Conservation (phyloP, 2,329 filamentous ascomycete genomes). For the Pestalotiopsis sp. region DNA sequence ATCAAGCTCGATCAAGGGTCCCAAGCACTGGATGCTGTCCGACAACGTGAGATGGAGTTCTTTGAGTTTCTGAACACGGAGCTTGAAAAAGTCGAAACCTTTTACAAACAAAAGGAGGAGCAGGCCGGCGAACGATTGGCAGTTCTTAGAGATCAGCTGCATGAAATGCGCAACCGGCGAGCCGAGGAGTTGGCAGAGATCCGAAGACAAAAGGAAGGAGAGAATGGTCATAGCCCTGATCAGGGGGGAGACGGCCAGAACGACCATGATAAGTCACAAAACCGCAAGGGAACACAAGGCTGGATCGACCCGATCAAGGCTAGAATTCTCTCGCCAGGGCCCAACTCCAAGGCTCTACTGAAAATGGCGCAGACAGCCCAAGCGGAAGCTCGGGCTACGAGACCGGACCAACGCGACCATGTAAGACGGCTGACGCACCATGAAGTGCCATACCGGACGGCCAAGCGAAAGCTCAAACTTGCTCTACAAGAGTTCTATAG, state of each 20-base stretch:
- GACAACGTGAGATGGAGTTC: slow-evolving; percentile 80
- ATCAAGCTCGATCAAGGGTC: slow-evolving; percentile 45
- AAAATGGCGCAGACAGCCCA: slow-evolving; percentile 55
- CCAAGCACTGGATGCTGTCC: slow-evolving; percentile 55
- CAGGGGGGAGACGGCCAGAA: slow-evolving; percentile 3
- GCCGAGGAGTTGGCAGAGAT: slow-evolving; percentile 67
- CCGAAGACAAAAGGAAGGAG: slow-evolving; percentile 37
- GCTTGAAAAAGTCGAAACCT: slow-evolving; percentile 87
- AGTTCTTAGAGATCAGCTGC: slow-evolving; percentile 79
- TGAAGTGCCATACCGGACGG: slow-evolving; percentile 80
- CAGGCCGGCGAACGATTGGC: slow-evolving; percentile 76
- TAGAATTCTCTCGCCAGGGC: slow-evolving; percentile 57
- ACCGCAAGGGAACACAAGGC: slow-evolving; percentile 26
- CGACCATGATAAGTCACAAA: slow-evolving; percentile 18
- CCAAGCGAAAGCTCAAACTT: slow-evolving; percentile 88
- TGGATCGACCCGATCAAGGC: slow-evolving; percentile 59
- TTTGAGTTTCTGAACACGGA: slow-evolving; percentile 83
- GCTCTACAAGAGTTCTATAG: slow-evolving; percentile 94
- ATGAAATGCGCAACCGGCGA: slow-evolving; percentile 87
- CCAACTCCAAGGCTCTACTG: slow-evolving; percentile 63
- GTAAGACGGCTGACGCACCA: slow-evolving; percentile 52
- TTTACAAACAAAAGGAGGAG: slow-evolving; percentile 86
- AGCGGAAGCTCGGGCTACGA: slow-evolving; percentile 30
- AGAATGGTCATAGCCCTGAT: slow-evolving; percentile 26
- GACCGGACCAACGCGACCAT: slow-evolving; percentile 47